Evolutionary conservation across 768 basidiomycete species (phyloP).

Genomic region (Dentipellis sp.): DNA sequence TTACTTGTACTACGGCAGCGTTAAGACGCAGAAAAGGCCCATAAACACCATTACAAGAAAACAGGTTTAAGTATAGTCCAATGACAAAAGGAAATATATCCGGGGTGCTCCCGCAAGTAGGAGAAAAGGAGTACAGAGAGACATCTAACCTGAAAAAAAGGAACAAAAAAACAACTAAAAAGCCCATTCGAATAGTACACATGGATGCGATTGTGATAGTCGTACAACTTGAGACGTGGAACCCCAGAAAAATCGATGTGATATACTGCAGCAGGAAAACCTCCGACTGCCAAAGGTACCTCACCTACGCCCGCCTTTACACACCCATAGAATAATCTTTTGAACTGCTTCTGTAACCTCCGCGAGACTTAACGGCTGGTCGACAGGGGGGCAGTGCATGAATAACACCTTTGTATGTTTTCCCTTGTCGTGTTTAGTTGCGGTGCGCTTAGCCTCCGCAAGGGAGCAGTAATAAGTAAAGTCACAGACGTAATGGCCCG

Average conservation of each 20-base stretch:
- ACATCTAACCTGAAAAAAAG: neutral
- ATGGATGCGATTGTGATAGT: neutral
- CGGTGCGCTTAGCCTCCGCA: conserved; percentile 46
- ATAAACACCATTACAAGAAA: neutral
- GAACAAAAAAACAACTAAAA: neutral
- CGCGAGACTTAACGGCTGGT: conserved; percentile 52
- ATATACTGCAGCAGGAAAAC: neutral
- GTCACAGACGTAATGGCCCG: conserved; percentile 71
- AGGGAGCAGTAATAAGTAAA: conserved; percentile 71
- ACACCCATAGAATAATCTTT: conserved; percentile 54
- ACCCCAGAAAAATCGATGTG: neutral
- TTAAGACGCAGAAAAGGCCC: neutral
- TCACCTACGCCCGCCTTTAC: conserved; percentile 12
- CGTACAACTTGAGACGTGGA: neutral
- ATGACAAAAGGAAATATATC: neutral
- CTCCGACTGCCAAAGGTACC: neutral
- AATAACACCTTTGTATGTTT: conserved; percentile 43
- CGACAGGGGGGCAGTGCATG: conserved; percentile 63
- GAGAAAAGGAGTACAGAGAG: neutral
- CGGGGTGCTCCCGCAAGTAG: neutral
- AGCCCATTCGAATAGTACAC: neutral
- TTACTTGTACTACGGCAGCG: too few relatives aligned
- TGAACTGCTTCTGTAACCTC: conserved; percentile 61
- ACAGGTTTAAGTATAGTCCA: neutral
- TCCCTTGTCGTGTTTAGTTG: conserved; percentile 10